Conservation (phyloP, 2,329 filamentous ascomycete species). For the Metarhizium guizhouense region DNA sequence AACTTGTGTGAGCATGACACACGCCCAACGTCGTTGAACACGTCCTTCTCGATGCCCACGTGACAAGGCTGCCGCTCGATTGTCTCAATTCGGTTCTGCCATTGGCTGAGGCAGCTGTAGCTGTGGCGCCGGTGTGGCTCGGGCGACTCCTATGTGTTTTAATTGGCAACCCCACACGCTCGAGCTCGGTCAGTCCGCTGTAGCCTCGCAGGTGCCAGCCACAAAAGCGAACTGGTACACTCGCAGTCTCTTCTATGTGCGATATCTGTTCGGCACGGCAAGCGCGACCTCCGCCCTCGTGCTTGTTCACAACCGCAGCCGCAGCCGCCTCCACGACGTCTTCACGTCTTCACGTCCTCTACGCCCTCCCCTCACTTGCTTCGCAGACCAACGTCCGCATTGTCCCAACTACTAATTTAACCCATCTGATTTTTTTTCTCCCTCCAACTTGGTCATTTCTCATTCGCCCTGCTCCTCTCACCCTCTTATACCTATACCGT, state of each 20-base stretch:
- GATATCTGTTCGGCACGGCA: neutral
- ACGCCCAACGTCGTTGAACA: too few relatives aligned
- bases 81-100: neutral
- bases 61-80: slow-evolving; percentile 4
- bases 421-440: neutral
- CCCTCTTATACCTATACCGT: neutral
- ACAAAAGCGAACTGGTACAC: neutral
- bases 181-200: neutral
- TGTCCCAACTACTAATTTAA: neutral
- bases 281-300: slow-evolving; percentile 5
- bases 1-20: neutral
- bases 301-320: neutral
- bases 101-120: neutral
- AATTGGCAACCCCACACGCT: neutral
- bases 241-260: neutral
- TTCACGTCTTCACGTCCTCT: neutral
- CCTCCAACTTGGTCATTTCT: neutral
- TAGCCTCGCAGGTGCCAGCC: neutral
- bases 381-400: neutral
- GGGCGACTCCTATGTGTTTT: neutral
- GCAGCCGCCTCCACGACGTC: neutral
- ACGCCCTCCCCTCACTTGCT: neutral
- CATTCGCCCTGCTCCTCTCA: neutral
- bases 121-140: slow-evolving; percentile 5
- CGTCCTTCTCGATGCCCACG: neutral